Evolutionary conservation across 805 yeast genomes (phyloP).

Genomic region (Candida lessepsii): DNA sequence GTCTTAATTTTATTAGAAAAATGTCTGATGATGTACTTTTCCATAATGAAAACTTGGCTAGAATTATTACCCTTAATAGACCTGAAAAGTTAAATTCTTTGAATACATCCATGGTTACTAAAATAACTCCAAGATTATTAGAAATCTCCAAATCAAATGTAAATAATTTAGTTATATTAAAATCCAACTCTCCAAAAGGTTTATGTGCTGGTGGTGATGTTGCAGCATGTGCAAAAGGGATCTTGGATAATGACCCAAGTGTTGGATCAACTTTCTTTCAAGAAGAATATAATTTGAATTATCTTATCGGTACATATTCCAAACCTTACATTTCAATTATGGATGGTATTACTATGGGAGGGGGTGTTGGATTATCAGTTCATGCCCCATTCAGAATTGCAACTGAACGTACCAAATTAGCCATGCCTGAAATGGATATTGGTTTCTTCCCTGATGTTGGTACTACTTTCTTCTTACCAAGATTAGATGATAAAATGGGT

Average conservation of each 20-base stretch:
- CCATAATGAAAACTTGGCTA: conserved; percentile 58
- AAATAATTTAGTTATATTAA: conserved; percentile 65
- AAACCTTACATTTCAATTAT: conserved; percentile 85
- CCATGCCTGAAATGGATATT: conserved; percentile 98
- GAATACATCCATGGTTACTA: conserved; percentile 68
- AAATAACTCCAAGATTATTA: conserved; percentile 66
- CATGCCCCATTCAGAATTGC: conserved; percentile 92
- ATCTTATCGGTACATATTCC: conserved; percentile 71
- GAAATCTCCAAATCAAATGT: conserved; percentile 73
- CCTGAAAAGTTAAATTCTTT: conserved; percentile 83
- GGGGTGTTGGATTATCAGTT: conserved; percentile 90
- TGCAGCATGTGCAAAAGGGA: conserved; percentile 67
- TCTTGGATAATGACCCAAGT: conserved; percentile 44
- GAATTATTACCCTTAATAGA: conserved; percentile 76
- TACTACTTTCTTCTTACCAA: conserved; percentile 82
- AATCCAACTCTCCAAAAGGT: conserved; percentile 64
- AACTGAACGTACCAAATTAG: conserved; percentile 86
- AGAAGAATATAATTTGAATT: conserved; percentile 78
- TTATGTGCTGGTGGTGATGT: conserved; percentile 98
- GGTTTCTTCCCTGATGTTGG: conserved; percentile 98
- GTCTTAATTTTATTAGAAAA: conserved; percentile 1
- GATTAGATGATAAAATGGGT: conserved; percentile 79
- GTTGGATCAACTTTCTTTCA: conserved; percentile 68
- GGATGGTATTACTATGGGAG: conserved; percentile 97
- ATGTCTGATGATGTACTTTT: conserved; percentile 57